Base-by-base conservation (phyloP, 345 rosid genomes). In the Trapa incisa region DNA sequence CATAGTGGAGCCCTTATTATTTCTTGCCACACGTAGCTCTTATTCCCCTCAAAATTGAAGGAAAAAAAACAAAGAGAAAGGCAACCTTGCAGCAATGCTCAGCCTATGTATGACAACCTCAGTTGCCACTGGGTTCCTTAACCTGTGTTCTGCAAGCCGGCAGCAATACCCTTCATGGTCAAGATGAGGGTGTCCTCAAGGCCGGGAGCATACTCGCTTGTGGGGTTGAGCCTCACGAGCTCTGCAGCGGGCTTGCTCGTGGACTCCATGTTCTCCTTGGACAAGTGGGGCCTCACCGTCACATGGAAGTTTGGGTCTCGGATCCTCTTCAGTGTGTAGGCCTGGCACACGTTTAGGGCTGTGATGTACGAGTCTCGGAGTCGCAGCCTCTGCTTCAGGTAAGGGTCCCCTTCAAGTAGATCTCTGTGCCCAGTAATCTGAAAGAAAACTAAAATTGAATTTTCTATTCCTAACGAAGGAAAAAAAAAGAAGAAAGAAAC, bases 101-200 rank as follows among this genome's bases (percentile, higher is more conserved):
- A 22, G 60, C 6, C 60, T 54, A 54, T 54, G 17, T 58, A 35
- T 32, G 15, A 35, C 63, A 58, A 9, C 35, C 60, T 54, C 63
- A 35, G 9, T 22, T 11, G 63, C 37, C 63, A 8, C 15, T 58
- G 16, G 37, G 63, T 5, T 50, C n/a, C 72, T 71, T 67, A 95
- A 76, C 99, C 99, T 6, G 97, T 91, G 83, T 95, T 95, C 74
- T 91, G 97, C 75, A 89, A 37, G 41, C 97, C 97, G 2, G 99
- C 97, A 43, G 99, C 99, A 65, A 91, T 84, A 68, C 99, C 99
- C 82, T 95, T 95, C 96, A 89, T 91, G 35, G 97, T 95, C 81
- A 95, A 76, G 76, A 95, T 91, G 22, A 95, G 82, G 71, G 97
- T 91, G 76, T 91, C 99, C 71, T 91, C 97, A 33, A 91, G 81